Conservation (phyloP, 306 rosid species). For the Gastrolobium villosum region DNA sequence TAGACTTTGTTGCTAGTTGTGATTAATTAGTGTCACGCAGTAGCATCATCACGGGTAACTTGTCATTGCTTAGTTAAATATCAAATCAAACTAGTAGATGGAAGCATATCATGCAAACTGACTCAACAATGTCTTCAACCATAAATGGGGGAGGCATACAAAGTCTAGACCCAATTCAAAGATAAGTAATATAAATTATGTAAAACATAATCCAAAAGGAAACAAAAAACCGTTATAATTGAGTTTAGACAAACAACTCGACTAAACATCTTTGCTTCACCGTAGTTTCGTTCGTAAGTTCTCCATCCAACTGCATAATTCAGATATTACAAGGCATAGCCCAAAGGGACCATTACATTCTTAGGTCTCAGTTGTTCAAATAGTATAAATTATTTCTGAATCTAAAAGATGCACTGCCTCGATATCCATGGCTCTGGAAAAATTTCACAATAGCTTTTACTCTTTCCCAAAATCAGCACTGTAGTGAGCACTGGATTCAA, state of each 20-base stretch:
- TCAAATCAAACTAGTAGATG: constrained; percentile 10
- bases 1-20: background rate
- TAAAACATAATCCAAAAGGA: background rate
- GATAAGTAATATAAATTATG: background rate
- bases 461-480: constrained; percentile 77
- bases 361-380: background rate
- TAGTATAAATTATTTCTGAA: background rate
- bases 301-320: constrained; percentile 28
- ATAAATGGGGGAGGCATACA: background rate
- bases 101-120: background rate
- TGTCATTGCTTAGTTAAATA: background rate
- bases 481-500: constrained; percentile 77
- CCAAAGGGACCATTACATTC: constrained; percentile 13
- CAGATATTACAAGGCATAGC: constrained; percentile 16
- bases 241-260: constrained; percentile 21
- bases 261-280: constrained; percentile 16
- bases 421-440: constrained; percentile 44
- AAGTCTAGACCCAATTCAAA: constrained; percentile 16
- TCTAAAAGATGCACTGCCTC: constrained; percentile 45
- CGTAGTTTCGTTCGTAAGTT: background rate
- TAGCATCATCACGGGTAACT: background rate
- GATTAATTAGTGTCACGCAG: background rate
- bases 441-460: background rate
- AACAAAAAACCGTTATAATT: background rate
- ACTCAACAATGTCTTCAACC: background rate